phyloP scores from a whole-genome alignment of 306 rosid species.

The Vachellia pachyceras region DNA sequence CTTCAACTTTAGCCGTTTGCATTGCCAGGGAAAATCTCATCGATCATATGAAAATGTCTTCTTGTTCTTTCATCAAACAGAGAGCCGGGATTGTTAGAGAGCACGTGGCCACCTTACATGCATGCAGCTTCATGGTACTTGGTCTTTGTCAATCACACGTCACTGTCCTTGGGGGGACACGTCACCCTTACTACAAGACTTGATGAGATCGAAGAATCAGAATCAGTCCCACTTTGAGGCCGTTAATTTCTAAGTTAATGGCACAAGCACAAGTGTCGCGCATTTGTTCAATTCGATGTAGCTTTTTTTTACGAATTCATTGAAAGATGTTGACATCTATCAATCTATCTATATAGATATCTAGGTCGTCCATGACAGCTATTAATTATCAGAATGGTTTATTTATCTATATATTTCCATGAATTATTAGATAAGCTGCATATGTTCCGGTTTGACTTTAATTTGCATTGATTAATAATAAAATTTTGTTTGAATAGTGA shows the following conservation, averaged over 20 bases:
- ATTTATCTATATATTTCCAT: too few relatives aligned
- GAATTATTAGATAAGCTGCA: too few relatives aligned
- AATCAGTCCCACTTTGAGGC: not conserved
- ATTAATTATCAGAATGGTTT: too few relatives aligned
- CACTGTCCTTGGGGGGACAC: not conserved
- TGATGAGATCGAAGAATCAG: too few relatives aligned
- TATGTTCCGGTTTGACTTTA: not conserved
- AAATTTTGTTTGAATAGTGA: not conserved
- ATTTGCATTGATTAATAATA: not conserved
- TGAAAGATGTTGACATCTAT: too few relatives aligned
- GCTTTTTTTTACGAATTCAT: too few relatives aligned
- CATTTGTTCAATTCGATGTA: slow-evolving; percentile 1
- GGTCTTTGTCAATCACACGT: slow-evolving; percentile 34
- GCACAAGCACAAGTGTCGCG: slow-evolving; percentile 42
- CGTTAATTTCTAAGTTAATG: slow-evolving; percentile 3
- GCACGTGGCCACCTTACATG: not conserved
- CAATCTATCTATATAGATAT: too few relatives aligned
- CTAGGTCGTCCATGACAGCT: too few relatives aligned
- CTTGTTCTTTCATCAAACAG: not conserved
- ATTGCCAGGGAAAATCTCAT: not conserved
- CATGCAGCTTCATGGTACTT: not conserved
- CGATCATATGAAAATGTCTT: not conserved
- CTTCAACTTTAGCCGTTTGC: not conserved
- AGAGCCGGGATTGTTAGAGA: too few relatives aligned
- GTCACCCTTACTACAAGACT: not conserved